These are phyloP conservation scores for Syzygium jambos DNA, from an alignment of 345 rosid species.

Conservation along the genomic window DNA sequence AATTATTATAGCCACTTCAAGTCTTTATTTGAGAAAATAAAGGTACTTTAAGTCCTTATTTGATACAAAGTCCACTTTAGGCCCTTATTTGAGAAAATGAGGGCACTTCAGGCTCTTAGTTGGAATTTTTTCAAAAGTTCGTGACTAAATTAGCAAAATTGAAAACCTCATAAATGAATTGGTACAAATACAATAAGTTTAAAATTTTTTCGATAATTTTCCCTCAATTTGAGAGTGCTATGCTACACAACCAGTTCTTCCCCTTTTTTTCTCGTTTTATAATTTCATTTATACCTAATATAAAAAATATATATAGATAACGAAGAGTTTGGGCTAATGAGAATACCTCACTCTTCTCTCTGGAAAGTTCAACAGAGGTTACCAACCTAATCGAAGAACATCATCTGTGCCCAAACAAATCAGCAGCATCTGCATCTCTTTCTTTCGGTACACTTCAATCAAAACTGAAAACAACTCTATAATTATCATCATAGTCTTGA, in stretches of 20 bases:
- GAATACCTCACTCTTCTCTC: background rate
- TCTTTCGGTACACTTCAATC: background rate
- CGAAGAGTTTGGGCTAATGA: background rate
- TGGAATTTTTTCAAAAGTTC: too few relatives aligned
- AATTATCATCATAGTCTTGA: background rate
- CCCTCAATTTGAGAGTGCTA: background rate
- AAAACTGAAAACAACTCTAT: background rate
- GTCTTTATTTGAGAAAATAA: too few relatives aligned
- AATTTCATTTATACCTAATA: background rate
- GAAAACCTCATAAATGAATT: too few relatives aligned
- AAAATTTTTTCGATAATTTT: too few relatives aligned
- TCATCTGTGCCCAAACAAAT: background rate
- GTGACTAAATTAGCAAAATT: too few relatives aligned
- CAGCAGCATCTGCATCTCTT: background rate
- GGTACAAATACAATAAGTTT: too few relatives aligned
- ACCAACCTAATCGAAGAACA: background rate
- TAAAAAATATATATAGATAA: background rate
- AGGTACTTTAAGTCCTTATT: too few relatives aligned
- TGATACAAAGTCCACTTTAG: too few relatives aligned
- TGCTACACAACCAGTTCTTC: background rate
- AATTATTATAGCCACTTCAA: too few relatives aligned
- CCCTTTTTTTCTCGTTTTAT: background rate
- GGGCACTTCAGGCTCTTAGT: too few relatives aligned
- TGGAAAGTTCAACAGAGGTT: background rate
- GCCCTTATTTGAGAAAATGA: too few relatives aligned